Base-by-base conservation (phyloP, 306 rosid species). In the Malus sieversii region DNA sequence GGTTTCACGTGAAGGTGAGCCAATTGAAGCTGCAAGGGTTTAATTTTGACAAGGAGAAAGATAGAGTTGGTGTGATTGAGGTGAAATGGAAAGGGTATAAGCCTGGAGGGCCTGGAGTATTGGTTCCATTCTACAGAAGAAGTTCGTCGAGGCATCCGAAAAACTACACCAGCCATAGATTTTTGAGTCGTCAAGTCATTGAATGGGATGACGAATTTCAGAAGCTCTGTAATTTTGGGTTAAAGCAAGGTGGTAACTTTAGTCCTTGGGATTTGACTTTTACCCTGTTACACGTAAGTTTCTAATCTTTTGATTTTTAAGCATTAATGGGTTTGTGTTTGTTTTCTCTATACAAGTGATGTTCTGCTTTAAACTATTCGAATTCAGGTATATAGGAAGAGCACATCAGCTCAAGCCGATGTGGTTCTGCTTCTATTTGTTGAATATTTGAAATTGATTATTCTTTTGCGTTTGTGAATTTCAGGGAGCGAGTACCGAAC, bases 221-320 rank as follows among this genome's bases (percentile, higher is more conserved):
- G 58, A 75, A 75, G 27, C 25, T 78, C 52, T 79, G 85, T 74
- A 72, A 52, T 35, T 75, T 85, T 29, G 67, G 68, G 19, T 30
- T 22, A 8, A 76, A 25, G 25, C 85, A 78, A 66, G 75, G 77
- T 3, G 60, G n/a, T 6, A 57, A 79, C 20, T 7, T 67, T 23
- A 72, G 70, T 73, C 68, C 75, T 32, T 88, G 82, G 81, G 44
- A 85, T 10, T 30, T 90, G 23, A 64, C 61, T 20, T 86, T 93
- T 78, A 79, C 73, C 61, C 85, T 93, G 59, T 83, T 89, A 68
- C 76, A 78, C 79, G 98, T 93, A 81, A 78, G 86, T 77, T 69
- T 3, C 13, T 29, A 19, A 33, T 77, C 5, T 2, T 52, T 15
- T 51, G 25, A 3, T 30, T 22, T 6, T 3, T 2, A 5, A 8